Evolutionary conservation across 202 grass and related monocot genomes (phyloP).

Genomic region (Musa balbisiana): DNA sequence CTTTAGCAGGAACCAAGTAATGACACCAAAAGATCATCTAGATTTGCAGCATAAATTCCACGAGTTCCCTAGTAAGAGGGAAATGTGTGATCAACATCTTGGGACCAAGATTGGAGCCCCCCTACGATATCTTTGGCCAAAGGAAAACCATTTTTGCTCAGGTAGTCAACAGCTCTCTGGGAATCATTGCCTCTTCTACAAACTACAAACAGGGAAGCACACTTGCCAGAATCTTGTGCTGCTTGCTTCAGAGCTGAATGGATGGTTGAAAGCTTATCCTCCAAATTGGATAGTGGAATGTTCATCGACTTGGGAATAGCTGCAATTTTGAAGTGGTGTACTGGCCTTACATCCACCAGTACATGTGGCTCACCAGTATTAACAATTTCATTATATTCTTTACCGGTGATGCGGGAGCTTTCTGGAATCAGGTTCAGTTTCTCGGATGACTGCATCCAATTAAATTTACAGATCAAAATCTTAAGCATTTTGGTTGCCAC

Average conservation of each 20-base stretch:
- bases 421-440: slow-evolving; percentile 46
- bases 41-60: not conserved
- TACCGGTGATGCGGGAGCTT: slow-evolving; percentile 43
- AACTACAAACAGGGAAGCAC: slow-evolving; percentile 46
- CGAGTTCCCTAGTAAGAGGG: slow-evolving; percentile 42
- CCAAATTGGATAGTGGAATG: slow-evolving; percentile 52
- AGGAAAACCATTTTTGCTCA: slow-evolving; percentile 51
- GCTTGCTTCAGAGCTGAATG: slow-evolving; percentile 23
- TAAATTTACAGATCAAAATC: not conserved
- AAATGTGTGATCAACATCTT: slow-evolving; percentile 65
- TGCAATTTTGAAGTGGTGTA: slow-evolving; percentile 80
- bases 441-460: slow-evolving; percentile 44
- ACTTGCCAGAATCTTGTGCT: slow-evolving; percentile 3
- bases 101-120: slow-evolving; percentile 64
- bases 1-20: not conserved
- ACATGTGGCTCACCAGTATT: slow-evolving; percentile 46
- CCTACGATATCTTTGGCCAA: slow-evolving; percentile 65
- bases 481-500: not conserved
- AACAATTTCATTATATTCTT: slow-evolving; percentile 52
- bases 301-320: slow-evolving; percentile 57
- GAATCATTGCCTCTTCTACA: slow-evolving; percentile 89
- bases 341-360: slow-evolving; percentile 66
- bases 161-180: slow-evolving; percentile 55
- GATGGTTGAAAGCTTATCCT: slow-evolving; percentile 48
- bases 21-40: not conserved